Base-by-base conservation (phyloP, 2,329 filamentous ascomycete genomes). In the Colletotrichum melonis region DNA sequence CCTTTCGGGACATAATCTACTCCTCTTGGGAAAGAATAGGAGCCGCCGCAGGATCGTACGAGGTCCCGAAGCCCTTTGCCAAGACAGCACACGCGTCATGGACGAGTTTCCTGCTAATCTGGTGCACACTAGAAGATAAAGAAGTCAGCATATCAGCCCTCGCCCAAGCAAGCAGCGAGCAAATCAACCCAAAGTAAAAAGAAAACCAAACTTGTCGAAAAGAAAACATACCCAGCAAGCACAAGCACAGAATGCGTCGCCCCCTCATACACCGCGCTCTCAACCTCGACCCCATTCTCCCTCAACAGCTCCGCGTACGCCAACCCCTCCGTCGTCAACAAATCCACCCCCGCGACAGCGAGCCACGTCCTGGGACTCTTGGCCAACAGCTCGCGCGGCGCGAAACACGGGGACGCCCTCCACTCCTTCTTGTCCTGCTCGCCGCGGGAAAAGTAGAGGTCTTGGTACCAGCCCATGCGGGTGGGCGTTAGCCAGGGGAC, bases 391-490 rank as follows among this genome's bases (percentile, higher is more conserved):
- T 63, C n/a, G 1, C 73, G 63, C 0, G 80, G 75, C 3, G 80
- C 78, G n/a, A 76, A 63, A 38, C 80, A 80, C 5, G 82, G 81
- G 19, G 80, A 82, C 4, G 80, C 79, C 19, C 82, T 77, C 77
- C 81, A 82, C 46, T 73, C 74, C 9, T 59, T 64, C 38, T 75
- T 77, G 16, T 80, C 74, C 1, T 74, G 73, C 8, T 75, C 74
- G 12, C 76, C 65, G n/a, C 74, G 74, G 1, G 78, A 60, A 24
- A 83, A 76, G 56, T 83, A 83, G 64, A 82, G 78, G 30, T 76
- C 71, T n/a, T 82, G 80, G 64, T 83, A 83, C 79, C 80, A 82
- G n/a, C 76, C 74, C 79, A 83, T 80, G 9, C 81, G 77, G 3
- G 73, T 60, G 5, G 80, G 77, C 1, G 80, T 83, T 28, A 81